Conservation (phyloP, 139 green algal species). For the Monoraphidium neglectum region DNA sequence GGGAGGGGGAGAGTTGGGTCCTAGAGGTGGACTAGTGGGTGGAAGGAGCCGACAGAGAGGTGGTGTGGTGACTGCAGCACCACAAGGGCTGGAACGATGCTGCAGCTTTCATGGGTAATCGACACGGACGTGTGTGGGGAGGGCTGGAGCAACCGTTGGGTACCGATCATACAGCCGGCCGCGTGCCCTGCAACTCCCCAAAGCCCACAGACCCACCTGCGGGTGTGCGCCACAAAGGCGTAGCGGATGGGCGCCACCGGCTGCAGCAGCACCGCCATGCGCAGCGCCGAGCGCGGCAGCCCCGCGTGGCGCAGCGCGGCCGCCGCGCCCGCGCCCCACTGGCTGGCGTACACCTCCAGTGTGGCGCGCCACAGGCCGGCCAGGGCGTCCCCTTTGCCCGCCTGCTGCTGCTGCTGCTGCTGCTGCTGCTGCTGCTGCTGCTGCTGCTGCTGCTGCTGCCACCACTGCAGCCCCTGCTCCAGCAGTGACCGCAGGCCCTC, state of each 20-base stretch:
- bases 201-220: too few relatives aligned
- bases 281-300: constrained; percentile 31
- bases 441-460: constrained; percentile 11
- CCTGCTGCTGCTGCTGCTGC: neutral
- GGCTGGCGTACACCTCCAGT: constrained; percentile 48
- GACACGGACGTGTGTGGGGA: too few relatives aligned
- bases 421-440: neutral
- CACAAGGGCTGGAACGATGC: too few relatives aligned
- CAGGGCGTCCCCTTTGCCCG: constrained; percentile 6
- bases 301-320: constrained; percentile 37
- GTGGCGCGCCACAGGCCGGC: constrained; percentile 36
- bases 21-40: too few relatives aligned
- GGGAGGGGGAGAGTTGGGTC: too few relatives aligned
- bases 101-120: too few relatives aligned
- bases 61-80: too few relatives aligned
- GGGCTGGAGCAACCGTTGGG: too few relatives aligned
- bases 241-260: constrained; percentile 40
- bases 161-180: too few relatives aligned
- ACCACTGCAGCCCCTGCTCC: neutral
- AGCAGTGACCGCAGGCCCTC: neutral
- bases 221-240: constrained; percentile 60
- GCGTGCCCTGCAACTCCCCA: neutral
- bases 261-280: constrained; percentile 62
- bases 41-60: too few relatives aligned
- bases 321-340: constrained; percentile 48